Evolutionary conservation across 441 rosid genomes (phyloP), one percentile per base, ranked within the genome.

Genomic region (Adansonia rubrostipa): DNA sequence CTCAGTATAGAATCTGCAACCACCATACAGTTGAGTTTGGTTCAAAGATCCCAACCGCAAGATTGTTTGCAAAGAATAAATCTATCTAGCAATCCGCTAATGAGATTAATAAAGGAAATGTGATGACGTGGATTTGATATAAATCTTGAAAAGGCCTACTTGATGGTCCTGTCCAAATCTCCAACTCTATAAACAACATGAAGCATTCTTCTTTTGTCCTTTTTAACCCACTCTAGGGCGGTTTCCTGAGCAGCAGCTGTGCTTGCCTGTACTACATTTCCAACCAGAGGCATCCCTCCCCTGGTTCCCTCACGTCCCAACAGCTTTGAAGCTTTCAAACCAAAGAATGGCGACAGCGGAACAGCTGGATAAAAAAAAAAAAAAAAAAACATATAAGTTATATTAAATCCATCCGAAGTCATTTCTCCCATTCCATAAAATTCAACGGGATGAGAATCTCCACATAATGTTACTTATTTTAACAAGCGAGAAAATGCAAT

Each of bases 111-210:
- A n/a, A 66, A 51, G 3, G 62, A 65, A 33, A 66, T 17, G 22
- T 4, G 22, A 53, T 11, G 33, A 65, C 1, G 33, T 24, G 28
- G 53, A 72, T 54, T 69, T 17, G 33, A 17, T 6, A 24, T 2
- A 28, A 28, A 63, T 48, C 17, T 33, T 2, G 15, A 51, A 17
- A 63, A 48, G 24, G 44, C 57, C 42, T 87, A 96, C 99, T 96
- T 96, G 19, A 96, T 92, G 11, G 99, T 94, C 76, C 92, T 82
- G 78, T 96, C 99, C 86, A 96, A 77, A 81, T 96, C 99, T 48
- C 98, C 97, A 69, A 96, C 99, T 10, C 98, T 97, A 83, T 96
- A 96, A 81, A 96, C 98, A 42, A 93, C 98, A 81, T 96, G 98
- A 60, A 94, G 91, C 96, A 96, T 82, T 83, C 98, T 86, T 76